Evolutionary conservation across 225 moss, liverwort and hornwort genomes (phyloP), one percentile per base, ranked within the genome.

Genomic region (Physcomitrellopsis africana): DNA sequence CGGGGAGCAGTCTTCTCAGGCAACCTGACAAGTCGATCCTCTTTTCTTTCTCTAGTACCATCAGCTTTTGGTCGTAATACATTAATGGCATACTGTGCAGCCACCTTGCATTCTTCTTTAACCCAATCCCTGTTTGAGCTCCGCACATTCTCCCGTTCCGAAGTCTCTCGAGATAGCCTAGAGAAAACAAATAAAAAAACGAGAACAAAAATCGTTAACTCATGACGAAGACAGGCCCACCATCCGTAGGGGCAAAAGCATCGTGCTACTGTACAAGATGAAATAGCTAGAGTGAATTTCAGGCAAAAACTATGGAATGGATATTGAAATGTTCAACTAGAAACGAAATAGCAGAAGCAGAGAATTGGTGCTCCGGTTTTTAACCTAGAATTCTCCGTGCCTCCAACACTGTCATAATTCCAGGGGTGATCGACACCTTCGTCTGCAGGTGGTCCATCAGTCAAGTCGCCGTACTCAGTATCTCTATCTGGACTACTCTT

Each of bases 401-500:
- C 84, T 61, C 65, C 83, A 54, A 89, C 59, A 15, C 86, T 94
- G 52, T 89, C 96, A 53, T 85, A 96, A 0, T 88, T 87, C 94
- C 96, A 96, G 8, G 84, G 78, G 24, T 91, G 90, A 64, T 94
- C 85, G 16, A 83, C 12, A 61, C 76, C 78, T 46, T 79, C 85
- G 18, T 89, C 94, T 56, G 77, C 76, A 80, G 81, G 84, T 55
- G 86, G 86, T 18, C 87, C 89, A 74, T 91, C 96, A 41, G 91
- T 94, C 69, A 94, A 70, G 59, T 86, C 91, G 48, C 89, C 92
- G 56, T 91, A 94, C 56, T 95, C 99, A 42, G 89, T 87, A 7
- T 91, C 91, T 68, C 84, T 82, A 68, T 93, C 90, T n/a, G 99
- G 99, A 77, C 95, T 95, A 67, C 96, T 92, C 72, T 95, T 99